Base-by-base conservation (phyloP, 345 rosid species). In the Aethionema arabicum region DNA sequence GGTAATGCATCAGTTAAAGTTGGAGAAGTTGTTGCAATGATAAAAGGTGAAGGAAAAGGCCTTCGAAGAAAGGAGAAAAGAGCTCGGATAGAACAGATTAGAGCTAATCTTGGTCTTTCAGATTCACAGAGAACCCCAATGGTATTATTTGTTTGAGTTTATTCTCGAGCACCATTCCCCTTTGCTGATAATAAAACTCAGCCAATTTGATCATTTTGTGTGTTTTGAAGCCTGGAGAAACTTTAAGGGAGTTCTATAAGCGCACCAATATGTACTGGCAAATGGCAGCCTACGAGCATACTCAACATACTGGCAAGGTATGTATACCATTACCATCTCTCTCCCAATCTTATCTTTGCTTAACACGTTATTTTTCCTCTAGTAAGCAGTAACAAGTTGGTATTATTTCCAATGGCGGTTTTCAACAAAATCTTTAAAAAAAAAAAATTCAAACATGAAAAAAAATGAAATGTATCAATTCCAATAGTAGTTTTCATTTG, bases 291-390 rank as follows among this genome's bases (percentile, higher is more conserved):
- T 88, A 92, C 51, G 98, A 92, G 68, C 98, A 92, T 61, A 89
- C 98, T 35, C 95, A 89, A 61, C 98, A 92, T 72, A 92, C 98
- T 7, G 98, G 98, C 66, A 92, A 89, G 98, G 98, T 91, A 32
- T 69, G 80, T 59, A 21, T 67, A 16, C 35, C 11, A 33, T 5
- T 67, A 16, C 35, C 11, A 33, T 5, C 11, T 48, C 44, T 12
- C 27, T 57, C 40, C 37, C 42, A 12, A 14, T 38, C 8, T 7
- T 42, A 37, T 37, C 21, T 53, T 12, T 43, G n/a, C 36, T 13
- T 61, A 36, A 62, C 11, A 2, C 43, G 32, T 38, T 21, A 21
- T 21, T 21, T 21, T 21, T 21, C 27, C 27, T 21, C 2, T 21
- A 21, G 27, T 21, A 21, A 21, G n/a, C 5, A 32, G 43, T 47